phyloP scores from a whole-genome alignment of 768 basidiomycete genomes.

The Leccinum variicolor region DNA sequence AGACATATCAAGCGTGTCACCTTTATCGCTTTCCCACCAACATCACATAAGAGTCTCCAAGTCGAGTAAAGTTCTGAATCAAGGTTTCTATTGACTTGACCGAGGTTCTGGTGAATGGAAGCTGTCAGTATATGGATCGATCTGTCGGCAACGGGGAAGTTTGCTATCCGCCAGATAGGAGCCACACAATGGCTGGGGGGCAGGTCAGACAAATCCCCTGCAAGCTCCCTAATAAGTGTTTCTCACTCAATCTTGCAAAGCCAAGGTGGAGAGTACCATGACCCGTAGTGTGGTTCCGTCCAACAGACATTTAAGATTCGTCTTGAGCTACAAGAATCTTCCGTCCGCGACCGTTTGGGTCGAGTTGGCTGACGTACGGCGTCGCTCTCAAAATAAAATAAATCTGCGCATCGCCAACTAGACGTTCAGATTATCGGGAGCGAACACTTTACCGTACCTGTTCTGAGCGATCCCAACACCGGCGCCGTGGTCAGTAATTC shows the following conservation, averaged over 20 bases:
- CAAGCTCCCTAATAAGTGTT: conserved; percentile 25
- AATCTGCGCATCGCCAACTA: conserved; percentile 25
- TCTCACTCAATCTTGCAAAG: conserved; percentile 37
- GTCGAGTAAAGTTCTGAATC: background rate
- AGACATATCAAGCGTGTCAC: background rate
- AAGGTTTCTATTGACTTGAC: background rate
- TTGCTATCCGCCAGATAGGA: conserved; percentile 1
- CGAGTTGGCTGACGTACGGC: conserved; percentile 27
- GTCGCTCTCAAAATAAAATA: conserved; percentile 22
- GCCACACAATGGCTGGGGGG: background rate
- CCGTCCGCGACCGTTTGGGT: conserved; percentile 33
- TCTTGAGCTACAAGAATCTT: conserved; percentile 31
- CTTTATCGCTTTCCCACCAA: background rate
- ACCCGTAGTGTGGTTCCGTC: background rate
- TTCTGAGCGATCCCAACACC: conserved; percentile 31
- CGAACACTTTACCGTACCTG: conserved; percentile 31
- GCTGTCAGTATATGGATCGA: background rate
- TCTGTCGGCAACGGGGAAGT: background rate
- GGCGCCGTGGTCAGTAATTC: conserved; percentile 29
- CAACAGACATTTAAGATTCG: conserved; percentile 19
- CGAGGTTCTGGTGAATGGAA: background rate
- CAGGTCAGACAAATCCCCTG: conserved; percentile 16
- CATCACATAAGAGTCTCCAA: background rate
- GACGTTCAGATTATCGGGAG: conserved; percentile 16
- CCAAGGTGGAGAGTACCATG: conserved; percentile 26